These are phyloP conservation scores for Cadophora gregata DNA, from an alignment of 2,329 filamentous ascomycete genomes.

Conservation along the genomic window DNA sequence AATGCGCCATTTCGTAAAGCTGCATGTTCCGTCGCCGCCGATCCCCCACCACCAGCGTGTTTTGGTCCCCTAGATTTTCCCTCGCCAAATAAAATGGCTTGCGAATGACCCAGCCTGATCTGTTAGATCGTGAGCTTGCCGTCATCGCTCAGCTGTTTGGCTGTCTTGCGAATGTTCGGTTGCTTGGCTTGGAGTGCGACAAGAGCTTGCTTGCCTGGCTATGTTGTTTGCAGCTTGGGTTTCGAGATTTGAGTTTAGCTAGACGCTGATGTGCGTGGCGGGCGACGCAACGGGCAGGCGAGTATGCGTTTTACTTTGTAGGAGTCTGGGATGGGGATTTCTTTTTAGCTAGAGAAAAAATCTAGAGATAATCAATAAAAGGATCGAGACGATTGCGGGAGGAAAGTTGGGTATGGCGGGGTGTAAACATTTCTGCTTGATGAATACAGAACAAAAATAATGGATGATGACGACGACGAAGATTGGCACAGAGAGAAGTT, in stretches of 20 bases:
- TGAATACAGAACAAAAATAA: background rate
- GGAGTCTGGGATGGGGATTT: no score
- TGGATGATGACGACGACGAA: constrained; percentile 6
- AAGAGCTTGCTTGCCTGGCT: background rate
- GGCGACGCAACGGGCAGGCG: background rate
- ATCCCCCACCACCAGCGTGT: constrained; percentile 6
- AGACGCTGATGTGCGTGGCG: background rate
- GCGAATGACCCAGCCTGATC: background rate
- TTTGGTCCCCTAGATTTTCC: background rate
- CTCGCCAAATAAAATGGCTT: background rate
- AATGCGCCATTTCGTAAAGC: constrained; percentile 14
- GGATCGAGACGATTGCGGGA: background rate
- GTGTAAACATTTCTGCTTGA: background rate
- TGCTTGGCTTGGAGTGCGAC: no score
- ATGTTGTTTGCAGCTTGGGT: background rate
- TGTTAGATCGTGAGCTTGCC: constrained; percentile 7
- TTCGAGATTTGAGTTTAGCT: background rate
- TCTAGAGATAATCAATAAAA: no score
- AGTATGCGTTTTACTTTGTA: background rate
- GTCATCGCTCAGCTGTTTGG: constrained; percentile 2
- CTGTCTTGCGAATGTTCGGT: background rate
- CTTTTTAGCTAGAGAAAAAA: background rate
- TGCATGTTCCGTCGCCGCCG: background rate
- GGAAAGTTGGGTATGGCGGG: background rate
- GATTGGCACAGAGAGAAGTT: background rate